Evolutionary conservation across 116 monocot genomes (phyloP), one percentile per base, ranked within the genome.

Genomic region (Cymodocea nodosa): DNA sequence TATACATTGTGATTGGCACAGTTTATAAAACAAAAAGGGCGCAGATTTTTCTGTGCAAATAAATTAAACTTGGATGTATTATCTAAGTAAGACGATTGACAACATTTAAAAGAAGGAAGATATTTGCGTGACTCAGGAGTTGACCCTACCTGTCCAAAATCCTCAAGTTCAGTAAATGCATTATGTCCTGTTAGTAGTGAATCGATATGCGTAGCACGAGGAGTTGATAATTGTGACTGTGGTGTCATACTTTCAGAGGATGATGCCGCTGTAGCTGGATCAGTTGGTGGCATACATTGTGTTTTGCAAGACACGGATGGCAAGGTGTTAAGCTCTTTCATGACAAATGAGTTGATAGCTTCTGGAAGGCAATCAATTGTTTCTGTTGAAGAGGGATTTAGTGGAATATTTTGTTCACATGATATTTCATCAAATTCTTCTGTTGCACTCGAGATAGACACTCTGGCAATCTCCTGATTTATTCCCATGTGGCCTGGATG

Each of bases 121-220:
- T 40, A 1, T 6, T 40, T 40, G 23, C 35, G 5, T 23, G 15
- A 4, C 23, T 60, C 44, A 44, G 44, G 9, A 15, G 16, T 36
- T 30, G 60, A 36, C 35, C 35, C 35, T 66, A 89, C 94, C 89
- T 95, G 95, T 66, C 87, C 74, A 58, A 81, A 80, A 63, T 83
- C 85, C 70, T 90, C 95, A 59, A 77, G 75, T 30, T 85, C 83
- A 15, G 71, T 65, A 64, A 87, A 81, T 48, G 75, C 62, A 75
- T 59, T 74, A 24, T 60, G 74, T 39, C 64, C 74, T 25, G 53
- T 73, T 57, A 81, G 64, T 35, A 89, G 68, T 51, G 77, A 68
- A 44, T 82, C 82, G n/a, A 83, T 68, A 19, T 80, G 82, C 22
- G 63, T 69, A 23, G 65, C 72, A 23, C 63, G 44, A 64, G 87